A percentile compares a stretch with the other conserved stretches of the same genome.
Evolutionary conservation across 495 filamentous ascomycete species (phyloP).

Genomic region (Platismatia glauca): DNA sequence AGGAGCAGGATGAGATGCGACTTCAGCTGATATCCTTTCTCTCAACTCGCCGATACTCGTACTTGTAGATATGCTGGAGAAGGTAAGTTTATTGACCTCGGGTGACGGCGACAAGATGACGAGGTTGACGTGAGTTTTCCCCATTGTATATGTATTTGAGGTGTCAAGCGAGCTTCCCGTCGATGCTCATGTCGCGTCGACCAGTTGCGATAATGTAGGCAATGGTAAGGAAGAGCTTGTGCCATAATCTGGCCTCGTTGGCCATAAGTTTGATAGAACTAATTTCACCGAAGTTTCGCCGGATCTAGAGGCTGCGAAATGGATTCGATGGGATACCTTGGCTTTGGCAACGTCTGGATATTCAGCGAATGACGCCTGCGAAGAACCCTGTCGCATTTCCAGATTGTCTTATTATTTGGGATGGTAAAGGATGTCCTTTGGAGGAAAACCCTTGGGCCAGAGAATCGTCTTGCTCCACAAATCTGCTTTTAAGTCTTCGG

Average conservation of each 20-base stretch:
- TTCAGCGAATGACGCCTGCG: too few relatives aligned
- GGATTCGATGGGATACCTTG: too few relatives aligned
- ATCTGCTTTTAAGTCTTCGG: neutral
- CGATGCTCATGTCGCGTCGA: neutral
- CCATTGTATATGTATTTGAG: neutral
- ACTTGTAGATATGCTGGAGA: slow-evolving; percentile 43
- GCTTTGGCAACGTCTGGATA: too few relatives aligned
- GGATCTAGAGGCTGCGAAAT: too few relatives aligned
- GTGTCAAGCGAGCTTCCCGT: neutral
- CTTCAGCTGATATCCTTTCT: slow-evolving; percentile 44
- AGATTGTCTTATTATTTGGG: too few relatives aligned
- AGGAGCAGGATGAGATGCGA: slow-evolving; percentile 46
- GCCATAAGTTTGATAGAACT: neutral
- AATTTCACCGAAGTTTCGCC: neutral
- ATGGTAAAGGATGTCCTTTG: slow-evolving; percentile 15
- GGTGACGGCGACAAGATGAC: slow-evolving; percentile 57
- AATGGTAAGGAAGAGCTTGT: too few relatives aligned
- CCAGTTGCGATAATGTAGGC: neutral
- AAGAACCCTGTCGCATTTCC: too few relatives aligned
- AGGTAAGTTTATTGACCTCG: slow-evolving; percentile 45
- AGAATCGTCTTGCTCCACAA: too few relatives aligned
- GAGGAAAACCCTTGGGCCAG: slow-evolving; percentile 33
- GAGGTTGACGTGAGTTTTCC: slow-evolving; percentile 29
- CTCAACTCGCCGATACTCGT: slow-evolving; percentile 55
- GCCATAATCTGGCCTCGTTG: too few relatives aligned